phyloP scores from a whole-genome alignment of 306 rosid genomes.

The Prunus kanzakura region DNA sequence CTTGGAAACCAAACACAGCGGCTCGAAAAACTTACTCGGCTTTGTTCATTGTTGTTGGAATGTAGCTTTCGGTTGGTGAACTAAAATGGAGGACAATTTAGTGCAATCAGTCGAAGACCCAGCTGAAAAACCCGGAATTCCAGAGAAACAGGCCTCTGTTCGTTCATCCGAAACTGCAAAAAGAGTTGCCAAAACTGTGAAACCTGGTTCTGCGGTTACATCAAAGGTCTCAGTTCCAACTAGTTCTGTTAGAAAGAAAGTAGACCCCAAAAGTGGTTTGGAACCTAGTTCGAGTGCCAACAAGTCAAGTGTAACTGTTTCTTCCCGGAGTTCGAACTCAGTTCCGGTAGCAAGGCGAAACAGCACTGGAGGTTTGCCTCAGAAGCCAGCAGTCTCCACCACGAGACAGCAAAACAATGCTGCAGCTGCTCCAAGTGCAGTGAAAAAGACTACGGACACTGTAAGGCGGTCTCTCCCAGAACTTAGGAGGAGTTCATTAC shows the following conservation, averaged over 20 bases:
- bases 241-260: slow-evolving; percentile 42
- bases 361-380: slow-evolving; percentile 69
- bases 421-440: slow-evolving; percentile 19
- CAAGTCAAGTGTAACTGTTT: slow-evolving; percentile 44
- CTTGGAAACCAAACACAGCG: slow-evolving; percentile 4
- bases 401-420: slow-evolving; percentile 21
- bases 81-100: slow-evolving; percentile 59
- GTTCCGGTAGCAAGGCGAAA: slow-evolving; percentile 54
- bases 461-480: slow-evolving; percentile 72
- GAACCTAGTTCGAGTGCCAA: slow-evolving; percentile 32
- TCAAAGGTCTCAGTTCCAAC: slow-evolving; percentile 28
- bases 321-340: slow-evolving; percentile 39
- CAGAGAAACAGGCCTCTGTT: slow-evolving; percentile 23
- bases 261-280: slow-evolving; percentile 38
- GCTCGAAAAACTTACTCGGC: background rate
- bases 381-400: slow-evolving; percentile 49
- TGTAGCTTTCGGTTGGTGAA: slow-evolving; percentile 21
- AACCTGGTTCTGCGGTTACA: slow-evolving; percentile 30
- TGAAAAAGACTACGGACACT: slow-evolving; percentile 37
- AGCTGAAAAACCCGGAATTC: slow-evolving; percentile 31
- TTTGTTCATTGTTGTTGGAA: slow-evolving; percentile 7
- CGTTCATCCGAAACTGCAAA: slow-evolving; percentile 31
- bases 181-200: slow-evolving; percentile 34
- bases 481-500: slow-evolving; percentile 56
- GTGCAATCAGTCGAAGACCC: slow-evolving; percentile 36